Evolutionary conservation across 352 stramenopile genomes (phyloP).

Genomic region (Phytophthora pini): DNA sequence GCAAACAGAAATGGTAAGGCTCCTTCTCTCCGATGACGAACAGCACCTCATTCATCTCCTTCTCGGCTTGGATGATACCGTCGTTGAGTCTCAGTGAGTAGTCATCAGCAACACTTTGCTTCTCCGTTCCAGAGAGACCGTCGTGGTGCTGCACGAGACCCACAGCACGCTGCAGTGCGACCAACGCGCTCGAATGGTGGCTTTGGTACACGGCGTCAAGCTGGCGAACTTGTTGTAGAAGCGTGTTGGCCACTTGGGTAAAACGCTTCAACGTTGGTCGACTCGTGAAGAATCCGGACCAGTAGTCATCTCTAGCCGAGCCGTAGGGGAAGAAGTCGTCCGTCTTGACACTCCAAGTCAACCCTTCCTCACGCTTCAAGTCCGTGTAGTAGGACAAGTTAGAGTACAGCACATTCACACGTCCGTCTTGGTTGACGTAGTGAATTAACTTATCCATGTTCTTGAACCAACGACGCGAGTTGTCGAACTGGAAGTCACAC

Average conservation of each 20-base stretch:
- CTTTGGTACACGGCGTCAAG: conserved; percentile 84
- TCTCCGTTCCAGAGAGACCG: conserved; percentile 94
- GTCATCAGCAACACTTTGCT: conserved; percentile 96
- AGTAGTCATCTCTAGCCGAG: conserved; percentile 94
- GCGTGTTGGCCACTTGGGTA: too few relatives aligned
- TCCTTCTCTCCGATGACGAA: conserved; percentile 78
- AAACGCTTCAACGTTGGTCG: conserved; percentile 2
- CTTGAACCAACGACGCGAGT: conserved; percentile 90
- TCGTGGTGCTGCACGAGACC: conserved; percentile 98
- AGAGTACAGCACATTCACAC: conserved; percentile 96
- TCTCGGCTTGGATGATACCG: conserved; percentile 71
- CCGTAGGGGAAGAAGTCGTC: conserved; percentile 98
- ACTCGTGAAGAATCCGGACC: conserved; percentile 97
- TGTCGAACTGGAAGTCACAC: conserved; percentile 95
- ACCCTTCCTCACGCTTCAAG: conserved; percentile 86
- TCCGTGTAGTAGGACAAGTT: conserved; percentile 96
- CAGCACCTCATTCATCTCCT: conserved; percentile 77
- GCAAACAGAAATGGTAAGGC: conserved; percentile 68
- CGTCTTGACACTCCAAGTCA: conserved; percentile 89
- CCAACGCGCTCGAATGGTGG: conserved; percentile 54
- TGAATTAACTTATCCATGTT: conserved; percentile 98
- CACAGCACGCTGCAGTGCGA: conserved; percentile 88
- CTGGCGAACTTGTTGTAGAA: too few relatives aligned
- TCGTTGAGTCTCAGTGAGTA: conserved; percentile 93
- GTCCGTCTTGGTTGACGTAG: conserved; percentile 92